Evolutionary conservation across 495 filamentous ascomycete species (phyloP), one percentile per base, ranked within the genome.

Genomic region (Patellaria atrata): DNA sequence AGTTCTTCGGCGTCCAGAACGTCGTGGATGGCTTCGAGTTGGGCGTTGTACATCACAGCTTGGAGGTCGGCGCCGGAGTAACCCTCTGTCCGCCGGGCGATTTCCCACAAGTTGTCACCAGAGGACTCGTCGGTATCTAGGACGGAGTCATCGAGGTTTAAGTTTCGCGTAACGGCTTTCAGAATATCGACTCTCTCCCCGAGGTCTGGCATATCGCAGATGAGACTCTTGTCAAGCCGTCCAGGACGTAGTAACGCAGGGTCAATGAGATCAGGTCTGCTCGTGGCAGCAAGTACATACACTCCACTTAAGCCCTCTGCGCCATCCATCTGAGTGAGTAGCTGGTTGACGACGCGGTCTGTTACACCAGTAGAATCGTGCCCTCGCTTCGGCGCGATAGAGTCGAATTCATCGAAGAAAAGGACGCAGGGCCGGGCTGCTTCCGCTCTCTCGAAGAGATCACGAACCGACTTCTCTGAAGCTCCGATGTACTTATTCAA

Each of bases 361-460:
- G 91, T 96, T 18, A 97, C 89, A 30, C 91, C 89, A 0, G 91
- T 96, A 6, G 77, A 84, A 47, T 96, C 91, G 51, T 96, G 91
- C 0, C 91, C 89, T 57, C 89, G 73, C 63, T 94, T 96, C 5
- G 89, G 91, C 2, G 89, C 89, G 35, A 97, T 94, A 40, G 77
- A 82, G 57, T 97, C 89, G 49, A 96, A 96, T 53, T 97, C 89
- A 52, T 97, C 89, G 47, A 97, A 96, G 64, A 97, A 97, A 1
- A 97, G 62, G 6, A 97, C 75, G 42, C 86, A 94, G 0, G 89
- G 89, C 23, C 77, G 70, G 1, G 89, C 89, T 8, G 87, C 85
- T 40, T 78, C 70, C 0, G 89, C 89, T 40, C 89, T 71, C 50
- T 89, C 87, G 41, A 97, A 97, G 1, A 96, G 67, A 56, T 96